Evolutionary conservation across 164 flowering plant species (phyloP).

Genomic region (Tinospora cordifolia): DNA sequence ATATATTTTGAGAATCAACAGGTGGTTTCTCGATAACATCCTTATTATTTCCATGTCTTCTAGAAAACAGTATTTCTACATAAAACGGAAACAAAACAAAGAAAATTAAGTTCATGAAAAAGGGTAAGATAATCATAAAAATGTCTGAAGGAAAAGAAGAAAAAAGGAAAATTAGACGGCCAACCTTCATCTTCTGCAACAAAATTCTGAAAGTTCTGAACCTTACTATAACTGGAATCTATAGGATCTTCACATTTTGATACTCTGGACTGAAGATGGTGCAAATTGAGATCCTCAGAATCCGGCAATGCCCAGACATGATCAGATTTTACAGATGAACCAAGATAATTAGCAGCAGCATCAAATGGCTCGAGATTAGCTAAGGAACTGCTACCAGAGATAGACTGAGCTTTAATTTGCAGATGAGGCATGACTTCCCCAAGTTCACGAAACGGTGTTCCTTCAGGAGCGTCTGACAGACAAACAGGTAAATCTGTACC

Average conservation of each 20-base stretch:
- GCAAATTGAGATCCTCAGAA: slow-evolving; percentile 24
- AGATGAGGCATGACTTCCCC: slow-evolving; percentile 81
- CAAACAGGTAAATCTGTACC: slow-evolving; percentile 80
- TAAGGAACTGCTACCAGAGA: slow-evolving; percentile 17
- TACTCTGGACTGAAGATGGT: slow-evolving; percentile 23
- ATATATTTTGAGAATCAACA: slow-evolving; percentile 27
- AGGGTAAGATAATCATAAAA: slow-evolving; percentile 10
- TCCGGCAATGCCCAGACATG: slow-evolving; percentile 24
- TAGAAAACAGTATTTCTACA: slow-evolving; percentile 57
- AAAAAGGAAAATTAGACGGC: background rate
- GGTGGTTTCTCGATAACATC: slow-evolving; percentile 26
- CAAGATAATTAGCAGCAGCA: slow-evolving; percentile 21
- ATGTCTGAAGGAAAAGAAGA: background rate
- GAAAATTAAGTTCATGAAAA: slow-evolving; percentile 16
- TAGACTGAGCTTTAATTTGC: slow-evolving; percentile 25
- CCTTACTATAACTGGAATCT: slow-evolving; percentile 32
- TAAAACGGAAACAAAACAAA: slow-evolving; percentile 6
- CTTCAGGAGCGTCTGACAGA: slow-evolving; percentile 69
- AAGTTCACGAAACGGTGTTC: slow-evolving; percentile 56
- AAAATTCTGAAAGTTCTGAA: slow-evolving; percentile 36
- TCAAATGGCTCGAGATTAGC: slow-evolving; percentile 27
- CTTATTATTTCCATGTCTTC: slow-evolving; percentile 39
- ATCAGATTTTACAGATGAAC: slow-evolving; percentile 12
- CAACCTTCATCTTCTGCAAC: slow-evolving; percentile 56
- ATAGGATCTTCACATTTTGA: slow-evolving; percentile 27